A percentile compares a stretch with the other conserved stretches of the same genome.
Evolutionary conservation across 805 yeast species (phyloP).

Genomic region (Metschnikowia gruessii): DNA sequence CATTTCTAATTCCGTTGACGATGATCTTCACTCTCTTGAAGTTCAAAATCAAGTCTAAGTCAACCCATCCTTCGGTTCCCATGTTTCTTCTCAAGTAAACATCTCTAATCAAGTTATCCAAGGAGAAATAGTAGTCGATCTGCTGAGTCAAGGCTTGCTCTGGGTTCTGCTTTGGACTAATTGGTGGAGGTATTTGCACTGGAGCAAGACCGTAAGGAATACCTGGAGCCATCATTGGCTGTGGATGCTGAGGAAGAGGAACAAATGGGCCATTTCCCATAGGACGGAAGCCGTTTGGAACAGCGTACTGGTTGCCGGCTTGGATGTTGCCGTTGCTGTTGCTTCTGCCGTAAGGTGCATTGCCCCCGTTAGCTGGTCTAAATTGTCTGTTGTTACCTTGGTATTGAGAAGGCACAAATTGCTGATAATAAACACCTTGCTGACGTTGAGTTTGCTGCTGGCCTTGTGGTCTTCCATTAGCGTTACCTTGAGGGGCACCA

Average conservation of each 20-base stretch:
- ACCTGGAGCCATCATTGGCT: slow-evolving; percentile 20
- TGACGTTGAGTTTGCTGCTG: slow-evolving; percentile 21
- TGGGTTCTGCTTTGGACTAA: slow-evolving; percentile 46
- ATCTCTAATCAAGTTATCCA: slow-evolving; percentile 85
- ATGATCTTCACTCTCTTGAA: slow-evolving; percentile 73
- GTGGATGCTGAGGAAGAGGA: slow-evolving; percentile 27
- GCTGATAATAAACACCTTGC: slow-evolving; percentile 29
- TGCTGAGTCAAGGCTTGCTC: slow-evolving; percentile 51
- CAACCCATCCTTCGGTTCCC: slow-evolving; percentile 68
- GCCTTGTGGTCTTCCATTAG: slow-evolving; percentile 20
- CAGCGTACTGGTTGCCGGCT: slow-evolving; percentile 9
- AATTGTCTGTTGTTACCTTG: slow-evolving; percentile 30
- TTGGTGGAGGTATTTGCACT: slow-evolving; percentile 44
- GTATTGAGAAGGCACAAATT: slow-evolving; percentile 27
- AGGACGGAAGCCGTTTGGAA: slow-evolving; percentile 21
- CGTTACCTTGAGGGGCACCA: slow-evolving; percentile 20
- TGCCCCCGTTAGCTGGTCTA: slow-evolving; percentile 19
- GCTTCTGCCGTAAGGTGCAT: slow-evolving; percentile 15
- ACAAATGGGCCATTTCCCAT: slow-evolving; percentile 20
- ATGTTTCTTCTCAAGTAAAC: slow-evolving; percentile 76
- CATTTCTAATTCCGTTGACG: slow-evolving; percentile 38
- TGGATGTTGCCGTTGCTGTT: slow-evolving; percentile 23
- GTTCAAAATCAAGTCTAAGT: slow-evolving; percentile 56
- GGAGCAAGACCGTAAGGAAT: slow-evolving; percentile 20
- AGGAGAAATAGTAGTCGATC: slow-evolving; percentile 86